Base-by-base conservation (phyloP, 108 stramenopile species). In the Nitzschia inconspicua region DNA sequence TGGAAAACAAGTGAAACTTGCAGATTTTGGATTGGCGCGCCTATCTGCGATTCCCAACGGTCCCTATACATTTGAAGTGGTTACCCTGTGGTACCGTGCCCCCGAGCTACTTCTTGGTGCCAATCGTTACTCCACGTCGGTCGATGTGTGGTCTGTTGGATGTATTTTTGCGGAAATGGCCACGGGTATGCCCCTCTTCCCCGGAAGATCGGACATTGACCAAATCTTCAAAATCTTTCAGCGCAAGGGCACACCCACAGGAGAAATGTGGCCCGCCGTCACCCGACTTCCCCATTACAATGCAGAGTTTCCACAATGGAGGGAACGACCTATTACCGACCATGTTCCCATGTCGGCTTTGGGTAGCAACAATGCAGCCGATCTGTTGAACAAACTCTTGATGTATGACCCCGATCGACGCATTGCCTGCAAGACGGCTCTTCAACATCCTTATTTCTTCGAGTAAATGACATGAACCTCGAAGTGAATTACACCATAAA, bases 101-200 rank as follows among this genome's bases (percentile, higher is more conserved):
- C 98, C 98, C 2, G 98, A 99, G 83, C 76, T 99, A 13, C 79
- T 98, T 14, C 66, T 97, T 32, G 96, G 96, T 16, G 84, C 93
- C 44, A 78, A 76, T 47, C 80, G 78, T 26, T 98, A 99, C 63
- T 86, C 76, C 10, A 83, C 87, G 4, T 75, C 95, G 0, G 90
- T 99, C 6, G 98, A 99, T 74, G 79, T 94, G 1, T 99, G 98
- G 97, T 85, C 88, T 42, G 70, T 93, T 23, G 98, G 98, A 11
- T 99, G 97, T 77, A 96, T 99, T 67, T 79, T 99, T 68, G 97
- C 95, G 24, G 98, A 99, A 82, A 91, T 98, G 86, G 84, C 96
- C 18, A 91, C 85, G 0, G 91, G 95, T 10, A 75, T 87, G 62
- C 90, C 92, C 0, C 75, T 96, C 13, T 92, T 94, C 58, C 86